phyloP scores from a whole-genome alignment of 306 rosid genomes.

The Oxytropis ochrocephala region DNA sequence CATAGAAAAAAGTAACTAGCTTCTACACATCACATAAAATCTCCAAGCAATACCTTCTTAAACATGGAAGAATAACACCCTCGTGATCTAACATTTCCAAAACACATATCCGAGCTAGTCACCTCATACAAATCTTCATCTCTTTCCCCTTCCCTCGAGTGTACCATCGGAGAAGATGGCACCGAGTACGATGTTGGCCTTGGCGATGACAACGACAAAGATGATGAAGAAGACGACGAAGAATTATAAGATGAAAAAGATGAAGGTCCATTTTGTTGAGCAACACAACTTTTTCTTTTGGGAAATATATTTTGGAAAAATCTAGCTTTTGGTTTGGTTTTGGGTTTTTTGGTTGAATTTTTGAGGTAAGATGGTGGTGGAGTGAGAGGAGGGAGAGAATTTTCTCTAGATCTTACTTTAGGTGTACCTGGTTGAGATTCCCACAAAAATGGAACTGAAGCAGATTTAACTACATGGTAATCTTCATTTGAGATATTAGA shows the following conservation, averaged over 20 bases:
- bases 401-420: constrained; percentile 21
- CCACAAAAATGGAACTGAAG: constrained; percentile 38
- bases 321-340: constrained; percentile 3
- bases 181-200: constrained; percentile 20
- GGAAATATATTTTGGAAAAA: constrained; percentile 37
- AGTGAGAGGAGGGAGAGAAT: constrained; percentile 35
- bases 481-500: constrained; percentile 33
- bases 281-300: constrained; percentile 14
- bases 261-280: neutral
- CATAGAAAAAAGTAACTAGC: neutral
- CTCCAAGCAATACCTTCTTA: constrained; percentile 50
- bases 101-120: constrained; percentile 19
- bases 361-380: constrained; percentile 47
- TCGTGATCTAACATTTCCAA: constrained; percentile 24
- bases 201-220: constrained; percentile 12
- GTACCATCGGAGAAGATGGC: constrained; percentile 40
- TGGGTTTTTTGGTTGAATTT: constrained; percentile 15
- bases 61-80: constrained; percentile 42
- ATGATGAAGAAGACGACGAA: constrained; percentile 31
- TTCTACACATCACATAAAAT: constrained; percentile 17
- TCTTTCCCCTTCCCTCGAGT: constrained; percentile 6
- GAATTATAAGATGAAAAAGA: constrained; percentile 15
- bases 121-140: constrained; percentile 25
- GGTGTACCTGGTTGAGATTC: constrained; percentile 53
- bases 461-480: constrained; percentile 27